phyloP scores from a whole-genome alignment of 352 stramenopile species.

The Blastocystis sp. region DNA sequence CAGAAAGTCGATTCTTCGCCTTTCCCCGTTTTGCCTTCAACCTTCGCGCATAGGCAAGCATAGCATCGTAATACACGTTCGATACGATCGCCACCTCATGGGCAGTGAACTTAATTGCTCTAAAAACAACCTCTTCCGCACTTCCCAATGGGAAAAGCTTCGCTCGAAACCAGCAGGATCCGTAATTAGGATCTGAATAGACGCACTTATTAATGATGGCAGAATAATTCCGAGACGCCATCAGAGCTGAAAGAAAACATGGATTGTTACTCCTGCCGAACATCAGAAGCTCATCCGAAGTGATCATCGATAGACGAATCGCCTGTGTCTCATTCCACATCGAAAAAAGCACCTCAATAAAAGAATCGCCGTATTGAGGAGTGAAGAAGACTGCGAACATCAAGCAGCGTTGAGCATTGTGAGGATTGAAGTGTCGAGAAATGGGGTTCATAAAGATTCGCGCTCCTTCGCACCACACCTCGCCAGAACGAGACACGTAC shows the following conservation, averaged over 20 bases:
- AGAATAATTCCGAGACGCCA: neutral
- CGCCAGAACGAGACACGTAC: neutral
- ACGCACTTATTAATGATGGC: conserved; percentile 27
- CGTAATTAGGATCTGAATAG: conserved; percentile 40
- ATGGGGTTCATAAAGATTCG: conserved; percentile 37
- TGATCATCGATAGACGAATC: conserved; percentile 37
- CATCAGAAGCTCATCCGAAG: neutral
- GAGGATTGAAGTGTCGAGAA: neutral
- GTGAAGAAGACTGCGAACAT: conserved; percentile 31
- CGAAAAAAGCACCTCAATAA: neutral
- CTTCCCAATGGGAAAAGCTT: conserved; percentile 38
- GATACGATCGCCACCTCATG: neutral
- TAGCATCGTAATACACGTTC: conserved; percentile 44
- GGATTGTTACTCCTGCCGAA: neutral
- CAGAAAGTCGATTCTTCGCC: neutral
- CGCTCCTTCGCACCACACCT: conserved; percentile 57
- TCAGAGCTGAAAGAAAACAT: neutral
- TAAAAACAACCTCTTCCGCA: conserved; percentile 5
- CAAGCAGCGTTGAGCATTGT: neutral
- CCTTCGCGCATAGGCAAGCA: neutral
- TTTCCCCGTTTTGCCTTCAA: neutral
- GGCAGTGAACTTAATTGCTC: conserved; percentile 8
- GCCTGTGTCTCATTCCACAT: neutral
- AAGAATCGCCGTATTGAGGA: conserved; percentile 48
- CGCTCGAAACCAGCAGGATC: conserved; percentile 19